Base-by-base conservation (phyloP, 148 eudicot genomes). In the Nepenthes gracilis region DNA sequence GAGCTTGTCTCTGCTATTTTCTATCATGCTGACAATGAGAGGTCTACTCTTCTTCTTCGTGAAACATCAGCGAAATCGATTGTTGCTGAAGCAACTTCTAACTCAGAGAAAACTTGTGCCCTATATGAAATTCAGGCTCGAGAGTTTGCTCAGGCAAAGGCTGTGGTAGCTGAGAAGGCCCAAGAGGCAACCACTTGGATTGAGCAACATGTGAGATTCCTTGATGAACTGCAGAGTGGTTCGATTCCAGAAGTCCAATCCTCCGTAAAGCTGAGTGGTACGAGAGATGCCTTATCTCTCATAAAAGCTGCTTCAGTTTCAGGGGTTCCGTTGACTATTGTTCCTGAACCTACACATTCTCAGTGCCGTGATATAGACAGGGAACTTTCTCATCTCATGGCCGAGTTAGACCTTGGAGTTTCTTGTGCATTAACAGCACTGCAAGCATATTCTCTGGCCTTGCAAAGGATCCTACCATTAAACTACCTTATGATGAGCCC, bases 311-410 rank as follows among this genome's bases (percentile, higher is more conserved):
- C 89, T 78, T 72, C 82, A 43, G 82, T 67, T 54, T 93, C 95
- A 65, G 92, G 95, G 68, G 92, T 93, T 70, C 96, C 99, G 63
- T 72, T 89, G 70, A 81, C 96, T 59, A 75, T 89, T 49, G 97
- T 93, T 79, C 99, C 99, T 32, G 99, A 93, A 75, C 97, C 97
- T 66, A 89, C 99, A 57, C 99, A 89, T 77, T 86, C 79, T 67
- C 96, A 93, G 73, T 89, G 99, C 74, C 83, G 66, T 57, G 99
- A 89, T 62, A 89, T 86, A 40, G 97, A 93, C 72, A 74, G 78
- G 70, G 99, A 93, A 73, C 77, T 89, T 63, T 79, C 87, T 70
- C 88, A 82, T 64, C 75, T 81, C 36, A 72, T 83, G 55, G 56
- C 76, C 58, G 95, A 87, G 67, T 65, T 93, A 64, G 87, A 86